Evolutionary conservation across 164 flowering plant genomes (phyloP).

Genomic region (Paratinospora sagittata): DNA sequence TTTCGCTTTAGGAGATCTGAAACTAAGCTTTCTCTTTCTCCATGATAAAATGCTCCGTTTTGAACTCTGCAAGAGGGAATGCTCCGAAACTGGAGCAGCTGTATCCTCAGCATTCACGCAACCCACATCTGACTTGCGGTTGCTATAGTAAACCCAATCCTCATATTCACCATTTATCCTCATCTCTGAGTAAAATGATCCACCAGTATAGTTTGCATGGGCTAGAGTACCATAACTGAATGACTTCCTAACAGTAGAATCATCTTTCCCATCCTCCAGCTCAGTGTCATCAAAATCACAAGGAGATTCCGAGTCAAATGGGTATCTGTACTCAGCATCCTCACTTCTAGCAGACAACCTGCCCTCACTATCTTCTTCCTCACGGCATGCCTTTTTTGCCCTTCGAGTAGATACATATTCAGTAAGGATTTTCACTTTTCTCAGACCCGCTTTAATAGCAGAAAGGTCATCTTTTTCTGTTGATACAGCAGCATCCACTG

Average conservation of each 20-base stretch:
- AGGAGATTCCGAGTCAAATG: conserved; percentile 75
- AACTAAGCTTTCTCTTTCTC: conserved; percentile 90
- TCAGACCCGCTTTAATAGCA: conserved; percentile 89
- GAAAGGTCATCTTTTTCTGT: conserved; percentile 84
- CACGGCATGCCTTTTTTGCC: conserved; percentile 69
- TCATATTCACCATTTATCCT: conserved; percentile 55
- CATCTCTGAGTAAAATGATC: conserved; percentile 48
- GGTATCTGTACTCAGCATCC: conserved; percentile 66
- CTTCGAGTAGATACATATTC: conserved; percentile 71
- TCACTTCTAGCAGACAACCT: conserved; percentile 64
- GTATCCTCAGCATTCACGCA: conserved; percentile 46
- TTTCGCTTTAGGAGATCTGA: conserved; percentile 86
- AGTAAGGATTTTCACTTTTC: conserved; percentile 81
- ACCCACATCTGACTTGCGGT: conserved; percentile 78
- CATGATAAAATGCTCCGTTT: conserved; percentile 79
- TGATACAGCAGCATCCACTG: conserved; percentile 39
- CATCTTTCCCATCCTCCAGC: conserved; percentile 47
- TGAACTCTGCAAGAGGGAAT: conserved; percentile 39
- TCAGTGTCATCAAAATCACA: conserved; percentile 72
- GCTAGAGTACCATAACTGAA: conserved; percentile 89
- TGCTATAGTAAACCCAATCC: conserved; percentile 79
- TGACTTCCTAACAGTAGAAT: conserved; percentile 61
- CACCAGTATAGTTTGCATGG: conserved; percentile 70
- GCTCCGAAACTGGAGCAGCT: conserved; percentile 35
- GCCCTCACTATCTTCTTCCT: conserved; percentile 80